Base-by-base conservation (phyloP, 441 rosid species). In the Lepidium campestre region DNA sequence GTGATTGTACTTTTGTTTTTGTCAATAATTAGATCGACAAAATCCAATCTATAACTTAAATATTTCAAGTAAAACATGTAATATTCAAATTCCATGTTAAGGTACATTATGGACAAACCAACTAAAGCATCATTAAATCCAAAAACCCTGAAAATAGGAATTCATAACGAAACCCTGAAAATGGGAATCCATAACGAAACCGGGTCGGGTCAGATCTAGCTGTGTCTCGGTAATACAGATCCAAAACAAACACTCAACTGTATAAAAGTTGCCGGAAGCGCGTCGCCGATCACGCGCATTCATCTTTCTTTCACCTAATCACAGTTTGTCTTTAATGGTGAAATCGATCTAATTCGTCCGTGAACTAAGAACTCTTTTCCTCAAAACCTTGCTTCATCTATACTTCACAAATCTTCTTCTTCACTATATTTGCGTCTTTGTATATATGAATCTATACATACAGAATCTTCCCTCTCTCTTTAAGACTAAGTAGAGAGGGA, bases 261-360 rank as follows among this genome's bases (percentile, higher is more conserved):
- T 49, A 40, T 27, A 31, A 41, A 29, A 2, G 6, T 39, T 17
- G 44, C 37, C 65, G 70, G 75, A 39, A 64, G 65, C 75, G 75
- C 65, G 70, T 71, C 15, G 65, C n/a, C 46, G 74, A 41, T 49
- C 67, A 69, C 67, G 73, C 73, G 61, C 67, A 48, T 7, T 32
- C 75, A 47, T 62, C 68, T 32, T 36, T 41, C 54, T 56, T 60
- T 49, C 66, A 57, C 61, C 62, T 58, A 72, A 29, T 31, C 39
- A 27, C n/a, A 65, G 47, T 61, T 57, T 4, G 25, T 34, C 41
- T 39, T 44, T 40, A 47, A 42, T 72, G 67, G 27, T 7, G 1
- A 13, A 29, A 44, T 66, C 50, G 22, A 25, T 65, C 63, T 66
- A 31, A 66, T 31, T 44, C 7, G 71, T 34, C 67, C 60, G 47